These are phyloP conservation scores for Leccinum subtestaceum DNA, from an alignment of 768 basidiomycete genomes.

Conservation along the genomic window DNA sequence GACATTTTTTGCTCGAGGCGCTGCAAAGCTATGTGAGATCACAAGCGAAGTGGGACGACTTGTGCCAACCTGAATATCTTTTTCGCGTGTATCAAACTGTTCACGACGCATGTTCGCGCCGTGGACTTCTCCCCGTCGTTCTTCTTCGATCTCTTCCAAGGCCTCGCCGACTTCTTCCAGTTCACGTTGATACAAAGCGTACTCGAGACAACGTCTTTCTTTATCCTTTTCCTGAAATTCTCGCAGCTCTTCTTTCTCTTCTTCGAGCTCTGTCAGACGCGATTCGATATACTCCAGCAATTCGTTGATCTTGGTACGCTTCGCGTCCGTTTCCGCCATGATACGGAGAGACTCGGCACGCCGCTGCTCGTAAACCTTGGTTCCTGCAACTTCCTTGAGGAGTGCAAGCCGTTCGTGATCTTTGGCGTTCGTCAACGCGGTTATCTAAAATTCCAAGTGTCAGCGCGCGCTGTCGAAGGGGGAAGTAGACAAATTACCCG, in stretches of 20 bases:
- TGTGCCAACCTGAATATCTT: constrained; percentile 69
- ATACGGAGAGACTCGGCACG: constrained; percentile 90
- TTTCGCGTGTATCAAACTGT: constrained; percentile 80
- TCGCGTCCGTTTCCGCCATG: constrained; percentile 95
- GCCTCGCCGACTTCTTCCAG: constrained; percentile 84
- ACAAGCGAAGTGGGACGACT: not conserved
- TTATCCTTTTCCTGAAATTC: constrained; percentile 97
- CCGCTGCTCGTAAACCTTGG: constrained; percentile 96
- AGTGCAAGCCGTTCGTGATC: constrained; percentile 90
- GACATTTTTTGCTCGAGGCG: constrained; percentile 71
- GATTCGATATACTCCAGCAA: constrained; percentile 89
- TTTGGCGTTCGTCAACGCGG: constrained; percentile 93
- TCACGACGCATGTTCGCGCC: constrained; percentile 78
- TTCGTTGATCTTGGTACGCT: constrained; percentile 88
- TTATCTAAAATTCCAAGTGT: constrained; percentile 58
- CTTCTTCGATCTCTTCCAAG: constrained; percentile 82
- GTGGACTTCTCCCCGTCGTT: constrained; percentile 79
- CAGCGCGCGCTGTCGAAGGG: constrained; percentile 5
- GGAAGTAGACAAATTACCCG: constrained; percentile 52
- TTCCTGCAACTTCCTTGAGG: constrained; percentile 98
- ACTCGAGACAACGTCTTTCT: constrained; percentile 91
- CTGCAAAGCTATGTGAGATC: constrained; percentile 37
- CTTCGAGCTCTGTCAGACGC: constrained; percentile 86
- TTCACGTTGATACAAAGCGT: constrained; percentile 89
- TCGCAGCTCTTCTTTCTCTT: constrained; percentile 96